Conservation (phyloP, 108 stramenopile species). For the Mediolabrus comicus region DNA sequence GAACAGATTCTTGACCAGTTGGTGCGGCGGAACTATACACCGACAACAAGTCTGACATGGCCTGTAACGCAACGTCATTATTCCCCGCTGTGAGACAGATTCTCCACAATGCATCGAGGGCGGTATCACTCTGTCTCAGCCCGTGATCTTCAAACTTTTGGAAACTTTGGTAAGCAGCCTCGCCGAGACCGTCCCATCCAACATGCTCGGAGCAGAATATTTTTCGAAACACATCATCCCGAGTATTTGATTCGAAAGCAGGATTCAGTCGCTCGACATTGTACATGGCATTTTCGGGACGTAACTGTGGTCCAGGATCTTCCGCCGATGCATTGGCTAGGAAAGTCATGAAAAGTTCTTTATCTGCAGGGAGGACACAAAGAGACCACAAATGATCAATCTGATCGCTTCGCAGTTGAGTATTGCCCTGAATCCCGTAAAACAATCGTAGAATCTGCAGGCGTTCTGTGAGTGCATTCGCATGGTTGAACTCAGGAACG, state of each 20-base stretch:
- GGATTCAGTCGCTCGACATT: slow-evolving; percentile 48
- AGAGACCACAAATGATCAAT: slow-evolving; percentile 73
- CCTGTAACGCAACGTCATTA: slow-evolving; percentile 68
- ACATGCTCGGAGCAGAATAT: slow-evolving; percentile 74
- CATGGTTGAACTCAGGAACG: slow-evolving; percentile 41
- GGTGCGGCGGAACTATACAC: slow-evolving; percentile 48
- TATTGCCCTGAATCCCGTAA: slow-evolving; percentile 60
- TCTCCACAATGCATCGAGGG: slow-evolving; percentile 81
- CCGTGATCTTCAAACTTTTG: slow-evolving; percentile 40
- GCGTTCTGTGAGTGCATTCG: slow-evolving; percentile 54
- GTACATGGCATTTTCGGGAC: slow-evolving; percentile 38
- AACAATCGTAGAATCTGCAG: slow-evolving; percentile 71
- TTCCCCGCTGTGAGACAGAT: slow-evolving; percentile 71
- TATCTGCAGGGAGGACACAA: slow-evolving; percentile 60
- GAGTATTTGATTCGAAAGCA: slow-evolving; percentile 67
- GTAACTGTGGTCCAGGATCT: slow-evolving; percentile 9
- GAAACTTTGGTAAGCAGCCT: slow-evolving; percentile 70
- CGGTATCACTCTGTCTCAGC: slow-evolving; percentile 34
- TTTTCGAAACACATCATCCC: slow-evolving; percentile 60
- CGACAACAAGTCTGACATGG: slow-evolving; percentile 83
- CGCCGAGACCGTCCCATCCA: slow-evolving; percentile 60
- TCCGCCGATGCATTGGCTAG: slow-evolving; percentile 65
- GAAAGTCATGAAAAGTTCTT: slow-evolving; percentile 81
- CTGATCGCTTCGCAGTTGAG: slow-evolving; percentile 55
- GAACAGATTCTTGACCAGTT: slow-evolving; percentile 6